Percentiles rank a stretch among this genome's conserved stretches.
These are phyloP conservation scores for Micractinium sp. DNA, from an alignment of 139 green algal genomes.

Conservation along the genomic window DNA sequence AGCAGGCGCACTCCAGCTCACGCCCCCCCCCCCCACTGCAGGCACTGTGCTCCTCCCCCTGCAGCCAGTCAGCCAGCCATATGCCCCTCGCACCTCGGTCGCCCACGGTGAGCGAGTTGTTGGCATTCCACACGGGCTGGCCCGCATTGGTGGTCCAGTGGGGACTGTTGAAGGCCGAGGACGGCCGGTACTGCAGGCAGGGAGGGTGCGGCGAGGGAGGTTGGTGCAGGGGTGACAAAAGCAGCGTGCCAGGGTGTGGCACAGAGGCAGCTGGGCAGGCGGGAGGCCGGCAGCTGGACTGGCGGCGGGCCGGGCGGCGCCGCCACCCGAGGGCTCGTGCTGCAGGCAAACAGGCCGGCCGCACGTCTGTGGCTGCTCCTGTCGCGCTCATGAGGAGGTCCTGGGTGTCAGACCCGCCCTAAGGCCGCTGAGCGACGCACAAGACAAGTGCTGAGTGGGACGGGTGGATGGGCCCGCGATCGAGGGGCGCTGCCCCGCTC, in stretches of 20 bases:
- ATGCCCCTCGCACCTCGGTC: conserved; percentile 43
- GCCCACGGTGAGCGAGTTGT: conserved; percentile 85
- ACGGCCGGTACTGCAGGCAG: conserved; percentile 50
- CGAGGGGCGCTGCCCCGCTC: background rate
- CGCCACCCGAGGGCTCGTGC: too few species aligned
- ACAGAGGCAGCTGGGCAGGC: background rate
- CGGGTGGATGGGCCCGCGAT: background rate
- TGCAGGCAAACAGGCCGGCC: too few species aligned
- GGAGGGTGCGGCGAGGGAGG: background rate
- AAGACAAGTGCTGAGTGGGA: too few species aligned
- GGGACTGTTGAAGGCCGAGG: conserved; percentile 52
- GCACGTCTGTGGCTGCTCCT: too few species aligned
- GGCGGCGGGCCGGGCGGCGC: background rate
- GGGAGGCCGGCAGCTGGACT: background rate
- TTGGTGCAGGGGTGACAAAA: background rate
- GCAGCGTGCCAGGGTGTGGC: background rate
- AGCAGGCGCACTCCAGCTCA: too few species aligned
- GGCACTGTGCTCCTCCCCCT: background rate
- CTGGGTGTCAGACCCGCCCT: too few species aligned
- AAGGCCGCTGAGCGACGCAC: too few species aligned
- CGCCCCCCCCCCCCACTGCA: too few species aligned
- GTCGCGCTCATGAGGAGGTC: too few species aligned
- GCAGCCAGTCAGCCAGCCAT: background rate
- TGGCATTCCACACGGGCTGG: conserved; percentile 86
- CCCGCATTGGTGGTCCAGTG: conserved; percentile 95